A percentile compares a stretch with the other conserved stretches of the same genome.
phyloP scores from a whole-genome alignment of 805 yeast genomes.

The Barnettozyma botsteinii region DNA sequence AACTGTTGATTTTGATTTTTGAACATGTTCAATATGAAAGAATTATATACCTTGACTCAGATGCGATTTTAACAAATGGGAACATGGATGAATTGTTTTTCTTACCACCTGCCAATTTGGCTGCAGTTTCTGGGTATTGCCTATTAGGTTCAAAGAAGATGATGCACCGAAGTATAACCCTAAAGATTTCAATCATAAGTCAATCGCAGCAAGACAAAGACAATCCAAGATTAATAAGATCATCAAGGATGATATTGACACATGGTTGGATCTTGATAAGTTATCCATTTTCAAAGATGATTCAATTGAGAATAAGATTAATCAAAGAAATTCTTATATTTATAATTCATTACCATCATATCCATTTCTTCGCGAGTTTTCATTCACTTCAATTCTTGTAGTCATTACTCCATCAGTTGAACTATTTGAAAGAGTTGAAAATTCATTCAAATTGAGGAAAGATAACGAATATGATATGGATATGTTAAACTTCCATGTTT shows the following conservation, averaged over 20 bases:
- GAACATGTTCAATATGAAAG: slow-evolving; percentile 51
- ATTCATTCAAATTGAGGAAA: slow-evolving; percentile 24
- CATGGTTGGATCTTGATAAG: neutral
- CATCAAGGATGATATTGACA: slow-evolving; percentile 5
- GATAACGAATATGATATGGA: slow-evolving; percentile 51
- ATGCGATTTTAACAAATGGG: slow-evolving; percentile 37
- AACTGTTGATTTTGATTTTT: no score
- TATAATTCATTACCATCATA: slow-evolving; percentile 37
- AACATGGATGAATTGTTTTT: slow-evolving; percentile 48
- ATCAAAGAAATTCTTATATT: slow-evolving; percentile 20
- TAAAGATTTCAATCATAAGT: slow-evolving; percentile 21
- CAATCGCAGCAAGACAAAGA: slow-evolving; percentile 19
- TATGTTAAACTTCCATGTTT: slow-evolving; percentile 35
- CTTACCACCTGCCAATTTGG: slow-evolving; percentile 40
- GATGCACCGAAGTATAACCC: slow-evolving; percentile 17
- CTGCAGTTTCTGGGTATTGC: slow-evolving; percentile 43
- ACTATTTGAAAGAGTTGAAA: slow-evolving; percentile 17
- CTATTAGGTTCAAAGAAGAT: slow-evolving; percentile 21
- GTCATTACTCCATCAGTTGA: slow-evolving; percentile 45
- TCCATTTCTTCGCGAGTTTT: slow-evolving; percentile 25
- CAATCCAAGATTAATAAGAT: slow-evolving; percentile 10
- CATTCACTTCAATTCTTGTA: slow-evolving; percentile 45
- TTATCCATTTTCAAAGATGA: neutral
- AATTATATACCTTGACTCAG: slow-evolving; percentile 56
- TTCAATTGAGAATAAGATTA: no score